Base-by-base conservation (phyloP, 345 rosid genomes). In the Pistacia vera region DNA sequence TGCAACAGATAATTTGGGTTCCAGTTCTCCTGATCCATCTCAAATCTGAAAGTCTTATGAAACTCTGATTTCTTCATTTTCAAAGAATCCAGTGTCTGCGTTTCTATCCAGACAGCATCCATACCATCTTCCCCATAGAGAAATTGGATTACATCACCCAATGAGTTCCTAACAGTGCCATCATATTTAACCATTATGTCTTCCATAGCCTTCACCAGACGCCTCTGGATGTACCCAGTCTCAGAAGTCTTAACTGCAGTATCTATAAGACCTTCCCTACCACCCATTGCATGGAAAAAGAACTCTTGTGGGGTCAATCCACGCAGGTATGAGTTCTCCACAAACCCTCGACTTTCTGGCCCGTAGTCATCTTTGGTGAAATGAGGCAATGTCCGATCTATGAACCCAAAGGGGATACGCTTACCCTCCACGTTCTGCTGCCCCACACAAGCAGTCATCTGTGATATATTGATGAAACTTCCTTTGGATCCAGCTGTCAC, bases 231-330 rank as follows among this genome's bases (percentile, higher is more conserved):
- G 85, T 95, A 95, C 57, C 99, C 99, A 80, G 99, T 95, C 81
- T 95, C 98, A 77, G 98, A 95, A 74, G 99, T 95, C 88, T 95
- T 95, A 70, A 95, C 99, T 25, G 99, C 98, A 46, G 99, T 95
- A 86, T 95, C 99, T 44, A 95, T 95, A 70, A 95, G 98, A 87
- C 99, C 99, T 87, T 95, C 99, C 81, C 99, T 88, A 89, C 99
- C 99, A 84, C 99, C 99, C 99, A 95, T 95, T 2, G 99, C 99
- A 81, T 95, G 99, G 73, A 95, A 95, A 84, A 95, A 95, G 91
- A 95, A 95, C 83, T 95, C 99, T 73, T 95, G 99, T 4, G 99
- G 99, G 51, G 99, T 95, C 92, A 95, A 80, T 60, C 99, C 99
- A 79, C 99, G 97, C 56, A 95, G 84, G 81, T 95, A 95, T 0